Base-by-base conservation (phyloP, 345 rosid genomes). In the Geranium rotundifolium region DNA sequence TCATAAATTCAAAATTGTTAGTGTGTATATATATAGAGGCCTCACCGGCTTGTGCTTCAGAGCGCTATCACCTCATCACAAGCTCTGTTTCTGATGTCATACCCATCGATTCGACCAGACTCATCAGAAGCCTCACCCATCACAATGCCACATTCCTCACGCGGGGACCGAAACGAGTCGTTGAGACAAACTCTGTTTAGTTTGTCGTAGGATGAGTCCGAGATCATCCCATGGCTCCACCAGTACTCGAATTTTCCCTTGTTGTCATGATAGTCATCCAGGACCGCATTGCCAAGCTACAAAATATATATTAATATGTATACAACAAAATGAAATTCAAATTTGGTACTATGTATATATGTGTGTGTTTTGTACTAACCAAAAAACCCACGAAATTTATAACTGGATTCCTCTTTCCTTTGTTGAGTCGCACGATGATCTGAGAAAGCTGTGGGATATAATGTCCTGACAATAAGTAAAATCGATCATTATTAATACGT, bases 371-470 rank as follows among this genome's bases (percentile, higher is more conserved):
- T 5, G 63, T 29, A 68, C 59, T 52, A 58, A 74, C 78, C 69
- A 74, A n/a, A 41, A 74, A 74, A 29, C 81, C 82, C 71, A 71
- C 78, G 16, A 78, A 76, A 54, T 81, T 76, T n/a, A 74, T 74
- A 15, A 37, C 50, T 5, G 83, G 73, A 29, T 70, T 68, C 29
- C 59, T 70, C 16, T 60, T n/a, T 19, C 70, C 59, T 57, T 63
- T 64, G 64, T 70, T 81, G 55, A 56, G 72, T 50, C 41, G 62
- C 17, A 73, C 64, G 27, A 81, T 71, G 58, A 74, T 56, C 58
- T 69, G 64, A 6, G 85, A 80, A 62, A 81, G 65, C 65, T 81
- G 85, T 19, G 85, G 83, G 18, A 76, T 83, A 46, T 76, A 81
- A 56, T 81, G 85, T 27, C 78, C 78, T 74, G 67, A 60, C 63